Conservation (phyloP, 257 asterid species). For the Perilla frutescens region DNA sequence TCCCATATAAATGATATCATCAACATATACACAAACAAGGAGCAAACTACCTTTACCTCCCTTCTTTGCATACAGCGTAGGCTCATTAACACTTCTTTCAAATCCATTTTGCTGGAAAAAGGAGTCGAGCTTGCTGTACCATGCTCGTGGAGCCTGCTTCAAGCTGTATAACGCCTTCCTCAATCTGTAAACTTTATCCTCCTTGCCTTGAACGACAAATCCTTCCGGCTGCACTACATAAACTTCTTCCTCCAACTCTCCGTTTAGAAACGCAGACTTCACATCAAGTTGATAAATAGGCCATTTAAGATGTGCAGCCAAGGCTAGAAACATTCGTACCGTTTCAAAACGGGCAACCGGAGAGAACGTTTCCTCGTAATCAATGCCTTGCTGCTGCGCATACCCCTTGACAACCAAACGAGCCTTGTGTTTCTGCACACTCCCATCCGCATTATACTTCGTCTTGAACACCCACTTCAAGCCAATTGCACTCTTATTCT, state of each 20-base stretch:
- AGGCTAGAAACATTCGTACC: neutral
- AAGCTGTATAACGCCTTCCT: no score
- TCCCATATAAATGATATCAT: no score
- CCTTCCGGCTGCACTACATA: no score
- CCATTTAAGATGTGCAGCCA: constrained; percentile 5
- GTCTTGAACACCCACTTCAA: no score
- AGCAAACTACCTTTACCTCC: neutral
- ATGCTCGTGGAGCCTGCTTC: no score
- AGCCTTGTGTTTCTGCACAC: constrained; percentile 23
- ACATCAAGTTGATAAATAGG: constrained; percentile 29
- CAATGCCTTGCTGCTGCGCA: constrained; percentile 18
- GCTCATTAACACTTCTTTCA: constrained; percentile 18
- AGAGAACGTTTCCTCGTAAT: constrained; percentile 27
- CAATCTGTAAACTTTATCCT: no score
- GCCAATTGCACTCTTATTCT: neutral
- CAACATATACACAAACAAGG: neutral
- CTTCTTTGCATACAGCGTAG: constrained; percentile 29
- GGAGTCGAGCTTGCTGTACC: no score
- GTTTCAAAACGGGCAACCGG: neutral
- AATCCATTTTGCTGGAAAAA: neutral
- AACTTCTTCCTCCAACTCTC: neutral
- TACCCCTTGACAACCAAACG: constrained; percentile 21
- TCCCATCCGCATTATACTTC: neutral
- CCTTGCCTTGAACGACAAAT: no score
- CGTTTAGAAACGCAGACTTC: neutral